Percentiles rank a stretch among this genome's conserved stretches.
Evolutionary conservation across 768 basidiomycete genomes (phyloP).

Genomic region (Hypholoma fasciculare): DNA sequence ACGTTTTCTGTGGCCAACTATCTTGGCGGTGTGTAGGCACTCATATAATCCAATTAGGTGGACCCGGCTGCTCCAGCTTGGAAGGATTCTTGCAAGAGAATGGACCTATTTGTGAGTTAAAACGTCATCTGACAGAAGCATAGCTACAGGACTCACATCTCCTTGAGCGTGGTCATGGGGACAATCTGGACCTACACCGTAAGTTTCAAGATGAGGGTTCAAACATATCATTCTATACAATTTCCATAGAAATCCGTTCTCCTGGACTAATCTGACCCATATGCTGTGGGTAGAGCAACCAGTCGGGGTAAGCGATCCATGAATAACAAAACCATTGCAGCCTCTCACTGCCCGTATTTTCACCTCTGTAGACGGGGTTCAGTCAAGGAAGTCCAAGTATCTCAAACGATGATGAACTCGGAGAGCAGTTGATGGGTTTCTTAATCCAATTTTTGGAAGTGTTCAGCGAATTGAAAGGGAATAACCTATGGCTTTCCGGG

Average conservation of each 20-base stretch:
- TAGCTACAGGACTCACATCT: too few species aligned
- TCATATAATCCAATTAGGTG: slow-evolving; percentile 34
- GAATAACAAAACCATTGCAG: too few species aligned
- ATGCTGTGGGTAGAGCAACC: slow-evolving; percentile 74
- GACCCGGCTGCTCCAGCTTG: slow-evolving; percentile 70
- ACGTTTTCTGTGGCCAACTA: neutral
- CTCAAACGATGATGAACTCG: slow-evolving; percentile 59
- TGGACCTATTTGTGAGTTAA: slow-evolving; percentile 47
- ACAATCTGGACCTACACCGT: slow-evolving; percentile 33
- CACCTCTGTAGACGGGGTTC: slow-evolving; percentile 53
- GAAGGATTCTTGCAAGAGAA: slow-evolving; percentile 71
- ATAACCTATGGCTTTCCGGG: slow-evolving; percentile 62
- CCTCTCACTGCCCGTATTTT: too few species aligned
- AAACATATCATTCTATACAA: neutral
- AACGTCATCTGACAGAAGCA: too few species aligned
- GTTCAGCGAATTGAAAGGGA: slow-evolving; percentile 67
- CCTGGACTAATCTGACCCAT: slow-evolving; percentile 73
- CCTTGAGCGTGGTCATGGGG: slow-evolving; percentile 51
- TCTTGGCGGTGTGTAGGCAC: slow-evolving; percentile 28
- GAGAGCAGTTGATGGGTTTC: slow-evolving; percentile 50
- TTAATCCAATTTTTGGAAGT: slow-evolving; percentile 66
- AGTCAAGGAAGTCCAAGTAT: slow-evolving; percentile 66
- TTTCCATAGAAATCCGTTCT: slow-evolving; percentile 50
- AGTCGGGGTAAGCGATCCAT: slow-evolving; percentile 45
- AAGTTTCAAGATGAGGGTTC: slow-evolving; percentile 1